A percentile compares a stretch with the other conserved stretches of the same genome.
phyloP scores from a whole-genome alignment of 2,329 filamentous ascomycete species.

The Exophiala phaeomuriformis region DNA sequence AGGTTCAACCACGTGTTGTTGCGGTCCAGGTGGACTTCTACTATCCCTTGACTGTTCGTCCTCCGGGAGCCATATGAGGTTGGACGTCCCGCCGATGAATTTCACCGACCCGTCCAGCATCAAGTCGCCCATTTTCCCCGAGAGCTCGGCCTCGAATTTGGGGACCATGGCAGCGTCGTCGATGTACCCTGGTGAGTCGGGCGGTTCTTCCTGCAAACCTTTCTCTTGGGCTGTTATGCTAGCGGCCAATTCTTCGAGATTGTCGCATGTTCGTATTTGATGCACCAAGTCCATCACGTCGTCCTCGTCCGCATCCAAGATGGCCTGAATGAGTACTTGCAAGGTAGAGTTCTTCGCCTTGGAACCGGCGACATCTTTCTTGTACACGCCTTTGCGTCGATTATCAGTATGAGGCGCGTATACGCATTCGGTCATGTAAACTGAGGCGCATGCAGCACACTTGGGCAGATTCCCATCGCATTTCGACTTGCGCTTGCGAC shows the following conservation, averaged over 20 bases:
- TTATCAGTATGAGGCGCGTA: conserved; percentile 97
- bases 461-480: conserved; percentile 88
- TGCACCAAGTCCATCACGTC: conserved; percentile 74
- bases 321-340: conserved; percentile 85
- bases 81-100: conserved; percentile 90
- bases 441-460: conserved; percentile 91
- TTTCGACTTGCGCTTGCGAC: conserved; percentile 71
- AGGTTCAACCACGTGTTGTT: conserved; percentile 36
- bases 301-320: conserved; percentile 83
- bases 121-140: conserved; percentile 88
- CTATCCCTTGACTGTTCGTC: conserved; percentile 34
- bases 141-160: conserved; percentile 68
- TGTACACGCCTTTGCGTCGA: conserved; percentile 91
- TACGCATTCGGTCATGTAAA: conserved; percentile 70
- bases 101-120: conserved; percentile 78
- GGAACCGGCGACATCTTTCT: conserved; percentile 81
- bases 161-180: conserved; percentile 23
- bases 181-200: conserved; percentile 33
- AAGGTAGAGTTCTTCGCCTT: conserved; percentile 82
- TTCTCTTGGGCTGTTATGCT: conserved; percentile 50
- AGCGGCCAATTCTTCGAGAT: conserved; percentile 57
- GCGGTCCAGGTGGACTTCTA: conserved; percentile 2
- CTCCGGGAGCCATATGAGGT: conserved; percentile 70
- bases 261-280: conserved; percentile 81
- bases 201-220: conserved; percentile 37